Base-by-base conservation (phyloP, 2,329 filamentous ascomycete genomes). In the Colletotrichum cuscutae region DNA sequence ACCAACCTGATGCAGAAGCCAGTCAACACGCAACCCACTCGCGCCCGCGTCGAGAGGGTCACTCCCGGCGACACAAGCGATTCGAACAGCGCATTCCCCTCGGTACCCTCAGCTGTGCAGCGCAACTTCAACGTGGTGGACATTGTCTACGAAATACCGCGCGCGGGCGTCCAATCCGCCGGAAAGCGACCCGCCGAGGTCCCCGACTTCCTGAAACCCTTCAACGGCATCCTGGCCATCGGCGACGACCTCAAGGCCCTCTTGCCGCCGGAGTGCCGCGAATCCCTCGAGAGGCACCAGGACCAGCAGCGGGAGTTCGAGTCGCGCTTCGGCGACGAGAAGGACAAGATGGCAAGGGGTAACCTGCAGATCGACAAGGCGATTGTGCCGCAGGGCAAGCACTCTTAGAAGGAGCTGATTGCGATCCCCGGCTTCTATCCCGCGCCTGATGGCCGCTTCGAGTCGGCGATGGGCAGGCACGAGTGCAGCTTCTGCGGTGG, bases 1-100 rank as follows among this genome's bases (percentile, higher is more conserved):
- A 98, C 97, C 66, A 99, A 99, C 81, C 84, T 89, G 72, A 93
- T 98, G 89, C 94, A 97, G 79, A 97, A 93, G 80, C 96, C 97
- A 0, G 90, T 90, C 74, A 93, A 89, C 78, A 97, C 95, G 89
- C 97, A 99, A 81, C 95, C 97, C 3, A 97, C 95, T 2, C 94
- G 95, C 77, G 95, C 91, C 11, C 92, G 92, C 72, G 95, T 95
- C 86, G 94, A 97, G 82, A 90, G 93, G 73, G 86, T 97, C 2
- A 79, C 84, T 22, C 79, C 82, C 9, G 79, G 82, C 53, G 76
- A 79, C 3, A 77, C 76, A 42, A 75, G 79, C 3, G 75, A 77
- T 22, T 46, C 77, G 0, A 72, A 68, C 12, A 80, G 82, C 26
- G 77, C 79, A 32, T 90, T 90, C 76, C 84, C 87, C 6, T 82